Evolutionary conservation across 495 filamentous ascomycete genomes (phyloP).

Genomic region (Staphylotrichum tortipilum): DNA sequence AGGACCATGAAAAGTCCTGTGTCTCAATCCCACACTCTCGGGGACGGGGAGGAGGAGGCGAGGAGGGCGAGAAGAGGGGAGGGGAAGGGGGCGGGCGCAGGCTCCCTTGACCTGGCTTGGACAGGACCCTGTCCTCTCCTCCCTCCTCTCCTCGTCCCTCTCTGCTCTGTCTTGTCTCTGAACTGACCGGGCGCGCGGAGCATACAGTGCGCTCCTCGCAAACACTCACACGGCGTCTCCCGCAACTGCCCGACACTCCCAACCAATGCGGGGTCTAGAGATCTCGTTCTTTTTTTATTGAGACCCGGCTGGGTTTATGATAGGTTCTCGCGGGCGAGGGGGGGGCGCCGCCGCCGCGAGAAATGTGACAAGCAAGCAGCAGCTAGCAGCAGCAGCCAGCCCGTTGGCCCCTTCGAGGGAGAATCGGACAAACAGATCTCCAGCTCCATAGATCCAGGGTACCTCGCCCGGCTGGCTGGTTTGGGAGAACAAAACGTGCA

Average conservation of each 20-base stretch:
- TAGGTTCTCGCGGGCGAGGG: too few relatives aligned
- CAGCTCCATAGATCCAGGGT: background rate
- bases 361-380: background rate
- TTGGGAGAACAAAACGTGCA: too few relatives aligned
- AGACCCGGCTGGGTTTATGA: background rate
- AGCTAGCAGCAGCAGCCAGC: too few relatives aligned
- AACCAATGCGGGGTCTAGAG: conserved; percentile 2
- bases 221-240: background rate
- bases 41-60: too few relatives aligned
- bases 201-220: background rate
- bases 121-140: too few relatives aligned
- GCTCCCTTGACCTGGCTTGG: too few relatives aligned
- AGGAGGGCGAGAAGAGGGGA: too few relatives aligned
- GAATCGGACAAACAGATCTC: background rate
- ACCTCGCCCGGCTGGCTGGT: background rate
- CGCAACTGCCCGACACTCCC: background rate
- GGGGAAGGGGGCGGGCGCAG: too few relatives aligned
- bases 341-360: background rate
- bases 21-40: background rate
- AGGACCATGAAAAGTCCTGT: background rate
- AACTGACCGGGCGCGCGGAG: background rate
- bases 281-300: background rate
- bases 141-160: too few relatives aligned
- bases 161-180: too few relatives aligned
- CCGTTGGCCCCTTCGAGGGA: too few relatives aligned